Percentiles rank a stretch among this genome's conserved stretches.
Conservation (phyloP, 768 basidiomycete genomes). For the Suillus tomentosus region DNA sequence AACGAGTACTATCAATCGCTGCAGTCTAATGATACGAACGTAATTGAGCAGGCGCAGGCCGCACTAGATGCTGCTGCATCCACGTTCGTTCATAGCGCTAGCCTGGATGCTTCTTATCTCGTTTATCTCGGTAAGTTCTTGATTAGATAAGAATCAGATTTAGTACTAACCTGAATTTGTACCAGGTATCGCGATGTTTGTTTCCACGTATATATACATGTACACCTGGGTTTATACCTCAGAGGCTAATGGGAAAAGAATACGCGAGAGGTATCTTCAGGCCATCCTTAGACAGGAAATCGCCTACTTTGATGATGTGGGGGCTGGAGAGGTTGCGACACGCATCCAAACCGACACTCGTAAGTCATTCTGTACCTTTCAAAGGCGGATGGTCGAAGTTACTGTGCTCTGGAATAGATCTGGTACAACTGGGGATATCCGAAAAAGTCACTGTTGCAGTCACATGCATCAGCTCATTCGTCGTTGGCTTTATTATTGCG, state of each 20-base stretch:
- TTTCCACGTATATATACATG: conserved; percentile 46
- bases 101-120: conserved; percentile 40
- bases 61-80: conserved; percentile 16
- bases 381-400: neutral
- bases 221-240: conserved; percentile 36
- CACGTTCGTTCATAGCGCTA: conserved; percentile 31
- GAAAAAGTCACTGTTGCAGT: conserved; percentile 49
- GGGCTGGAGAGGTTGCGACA: conserved; percentile 60
- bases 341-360: conserved; percentile 39
- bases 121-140: conserved; percentile 39
- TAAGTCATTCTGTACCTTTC: neutral
- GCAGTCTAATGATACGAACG: conserved; percentile 18
- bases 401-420: conserved; percentile 20
- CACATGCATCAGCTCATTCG: conserved; percentile 43
- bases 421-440: conserved; percentile 54
- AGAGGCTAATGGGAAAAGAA: conserved; percentile 49
- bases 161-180: neutral
- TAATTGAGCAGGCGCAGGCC: conserved; percentile 3
- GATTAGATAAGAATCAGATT: conserved; percentile 7
- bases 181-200: conserved; percentile 47
- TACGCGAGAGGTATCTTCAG: conserved; percentile 51
- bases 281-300: conserved; percentile 53
- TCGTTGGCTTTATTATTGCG: conserved; percentile 49
- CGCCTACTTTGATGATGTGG: conserved; percentile 47
- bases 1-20: conserved; percentile 6